Base-by-base conservation (phyloP, 192 early-diverging fungal species). In the Lobosporangium transversale region DNA sequence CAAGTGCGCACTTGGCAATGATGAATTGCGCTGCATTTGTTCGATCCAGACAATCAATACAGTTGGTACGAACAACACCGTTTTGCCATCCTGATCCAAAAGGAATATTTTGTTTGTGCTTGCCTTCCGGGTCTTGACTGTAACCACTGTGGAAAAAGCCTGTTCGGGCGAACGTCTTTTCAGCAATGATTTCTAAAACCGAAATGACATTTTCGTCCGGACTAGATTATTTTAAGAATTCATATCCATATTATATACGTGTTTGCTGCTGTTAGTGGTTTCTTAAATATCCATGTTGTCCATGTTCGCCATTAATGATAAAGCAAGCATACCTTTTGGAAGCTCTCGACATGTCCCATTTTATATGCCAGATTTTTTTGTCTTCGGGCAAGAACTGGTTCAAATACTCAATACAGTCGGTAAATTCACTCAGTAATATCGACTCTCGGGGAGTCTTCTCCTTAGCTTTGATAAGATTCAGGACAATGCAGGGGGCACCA, bases 311-410 rank as follows among this genome's bases (percentile, higher is more conserved):
- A n/a, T n/a, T n/a, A n/a, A n/a, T n/a, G n/a, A n/a, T n/a, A n/a
- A n/a, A 37, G 14, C 33, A 21, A 49, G 14, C 40, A 29, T 70
- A 86, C 83, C 88, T 95, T 80, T 97, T 98, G 10, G 94, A 94
- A 12, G 96, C 96, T 27, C 95, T 80, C 23, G 97, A 96, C 97
- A 99, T 99, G 79, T 99, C 97, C 95, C 95, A 97, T 4, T 93
- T 93, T 64, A 95, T 87, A 74, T 99, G 97, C 57, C 87, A 80
- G 48, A 98, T 93, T 66, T 89, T 89, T 12, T 90, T 87, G 18
- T 90, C 89, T 2, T 85, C 76, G 0, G 94, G 94, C 51, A 99
- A 66, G 54, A 94, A 94, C 75, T 97, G 94, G 70, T 95, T 97
- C 54, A 99, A 78, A 66, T 98, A 98, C 4, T 82, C 74, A 27